Base-by-base conservation (phyloP, 164 flowering plant species). In the Stephania cephalantha region DNA sequence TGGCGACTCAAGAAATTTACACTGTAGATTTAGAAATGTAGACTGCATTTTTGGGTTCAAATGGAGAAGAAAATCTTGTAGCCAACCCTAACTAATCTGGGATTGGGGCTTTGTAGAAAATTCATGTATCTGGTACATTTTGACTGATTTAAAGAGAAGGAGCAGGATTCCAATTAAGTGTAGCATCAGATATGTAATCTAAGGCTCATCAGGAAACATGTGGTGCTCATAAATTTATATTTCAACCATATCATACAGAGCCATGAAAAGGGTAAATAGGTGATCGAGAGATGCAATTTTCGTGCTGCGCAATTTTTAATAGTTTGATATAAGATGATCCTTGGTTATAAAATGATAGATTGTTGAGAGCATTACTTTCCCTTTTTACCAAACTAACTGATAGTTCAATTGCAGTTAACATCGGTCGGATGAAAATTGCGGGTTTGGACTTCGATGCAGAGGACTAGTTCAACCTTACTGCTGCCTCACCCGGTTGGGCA, bases 401-500 rank as follows among this genome's bases (percentile, higher is more conserved):
- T 13, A 70, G 30, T 44, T 67, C 18, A 75, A 66, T 72, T 87
- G 88, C 90, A 92, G 97, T 90, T 68, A 91, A 94, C 77, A 77
- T 90, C 48, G 98, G 98, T 45, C 82, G 30, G 73, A 92, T 95
- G 98, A 84, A 78, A 20, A 89, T 92, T 44, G 71, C 69, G 7
- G 97, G 98, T 13, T 74, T 92, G 83, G 86, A 89, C 58, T 90
- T 95, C 74, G 85, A 85, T 35, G 78, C 72, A 53, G 90, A 85
- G 8, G 85, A 76, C 22, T 81, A 77, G 30, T 70, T 80, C 22
- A 78, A 79, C 42, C 42, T 35, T 0, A 0, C 42, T 35, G 35
- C 35, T 1, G 42, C 42, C 42, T 35, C 42, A 35, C 42, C 42
- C 42, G 20, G 64, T 78, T 70, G 69, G 35, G 68, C 68, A 73